Evolutionary conservation across 2,329 filamentous ascomycete species (phyloP), one percentile per base, ranked within the genome.

Genomic region (Fusarium sp.): DNA sequence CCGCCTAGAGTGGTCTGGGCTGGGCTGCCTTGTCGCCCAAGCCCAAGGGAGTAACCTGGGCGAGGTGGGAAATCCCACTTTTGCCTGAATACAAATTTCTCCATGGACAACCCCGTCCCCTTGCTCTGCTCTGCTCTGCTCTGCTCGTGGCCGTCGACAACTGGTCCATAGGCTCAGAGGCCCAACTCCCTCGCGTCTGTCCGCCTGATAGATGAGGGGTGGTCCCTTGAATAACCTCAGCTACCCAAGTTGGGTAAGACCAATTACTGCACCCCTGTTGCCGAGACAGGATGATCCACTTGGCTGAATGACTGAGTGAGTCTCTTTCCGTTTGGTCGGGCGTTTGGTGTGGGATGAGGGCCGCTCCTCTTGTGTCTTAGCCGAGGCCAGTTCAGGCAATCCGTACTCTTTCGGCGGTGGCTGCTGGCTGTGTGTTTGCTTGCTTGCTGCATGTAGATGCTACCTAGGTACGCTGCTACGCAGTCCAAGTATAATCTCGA

Each of bases 301-400:
- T 47, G 36, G 55, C 55, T 54, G 53, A 34, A 35, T 59, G 26
- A 53, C 36, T 36, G 15, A 36, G 19, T 56, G 40, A 31, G 38
- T 58, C 59, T 53, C 48, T 57, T 65, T 63, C 55, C 46, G 52
- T 61, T 36, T 28, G 29, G 36, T 46, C 38, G 34, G 47, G 61
- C 53, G 47, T 39, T 56, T 56, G 15, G 19, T 36, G 19, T 9
- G 13, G 41, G 61, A 58, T 42, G 40, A 41, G 50, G 31, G 34
- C 61, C 52, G 36, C 41, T 43, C 26, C 36, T 41, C 41, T 13
- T 41, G 19, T 40, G 28, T 43, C 39, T 52, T 22, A 35, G 28
- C 31, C 42, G 19, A 35, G 32, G 24, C 31, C 41, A 28, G 38
- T 31, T 34, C 28, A 49, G 50, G 36, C 45, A n/a, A 31, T 36